Evolutionary conservation across 2,329 filamentous ascomycete species (phyloP), one percentile per base, ranked within the genome.

Genomic region (Stenocarpella maydis): DNA sequence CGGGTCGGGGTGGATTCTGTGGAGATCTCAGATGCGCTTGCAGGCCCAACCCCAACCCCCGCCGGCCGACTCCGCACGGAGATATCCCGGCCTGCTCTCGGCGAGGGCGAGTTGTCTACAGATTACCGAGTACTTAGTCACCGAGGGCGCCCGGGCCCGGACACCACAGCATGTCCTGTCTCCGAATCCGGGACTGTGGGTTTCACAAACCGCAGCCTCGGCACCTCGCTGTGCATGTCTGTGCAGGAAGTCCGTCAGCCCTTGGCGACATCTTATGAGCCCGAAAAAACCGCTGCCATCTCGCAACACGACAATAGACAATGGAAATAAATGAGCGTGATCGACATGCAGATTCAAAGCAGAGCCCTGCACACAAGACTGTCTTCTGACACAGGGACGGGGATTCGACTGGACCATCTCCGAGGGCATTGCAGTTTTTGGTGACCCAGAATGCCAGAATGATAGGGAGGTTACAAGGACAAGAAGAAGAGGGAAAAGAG

Each of bases 11-110:
- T 63, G n/a, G 17, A 19, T n/a, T n/a, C n/a, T n/a, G n/a, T 37
- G 28, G 17, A 49, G 58, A 63, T 63, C 43, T 37, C 8, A 49
- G 58, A 49, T 49, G 43, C 58, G 37, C 58, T 49, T 63, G 19
- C n/a, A 49, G n/a, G n/a, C 8, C 1, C 28, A 49, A 37, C 41
- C 28, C 58, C 58, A 37, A 26, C 58, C n/a, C 43, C n/a, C 41
- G 26, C 26, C 17, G 41, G 41, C 58, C 58, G 58, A 61, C 58
- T 63, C 43, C 58, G 58, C 58, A 49, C 58, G 58, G 58, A 63
- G 58, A 63, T 63, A 63, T 63, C 58, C 58, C 58, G 58, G 58
- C 45, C 58, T 49, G 43, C 43, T 45, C 43, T 63, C 58, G 58
- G 58, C 28, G 28, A 63, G 58, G 41, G 9, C 54, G 24, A 19